phyloP scores from a whole-genome alignment of 495 filamentous ascomycete species.

The Daldinia concentrica region DNA sequence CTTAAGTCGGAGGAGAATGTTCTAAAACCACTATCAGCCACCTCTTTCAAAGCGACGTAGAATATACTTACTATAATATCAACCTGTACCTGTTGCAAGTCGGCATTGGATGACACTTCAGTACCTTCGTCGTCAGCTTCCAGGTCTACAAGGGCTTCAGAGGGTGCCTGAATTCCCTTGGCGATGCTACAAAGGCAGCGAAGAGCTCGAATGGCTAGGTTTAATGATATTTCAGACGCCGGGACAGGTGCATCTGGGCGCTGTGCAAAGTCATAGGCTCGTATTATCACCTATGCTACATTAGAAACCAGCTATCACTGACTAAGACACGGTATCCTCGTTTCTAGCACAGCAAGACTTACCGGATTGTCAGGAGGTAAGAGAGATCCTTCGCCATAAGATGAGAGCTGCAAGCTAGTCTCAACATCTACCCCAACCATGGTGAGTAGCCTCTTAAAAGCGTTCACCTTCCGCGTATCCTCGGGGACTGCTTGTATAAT shows the following conservation, averaged over 20 bases:
- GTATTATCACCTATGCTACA: constrained; percentile 45
- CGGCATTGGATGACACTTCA: constrained; percentile 16
- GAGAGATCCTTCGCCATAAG: constrained; percentile 38
- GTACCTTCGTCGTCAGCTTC: constrained; percentile 52
- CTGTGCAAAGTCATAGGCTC: constrained; percentile 52
- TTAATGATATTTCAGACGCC: constrained; percentile 55
- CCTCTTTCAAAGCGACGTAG: background rate
- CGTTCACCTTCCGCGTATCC: constrained; percentile 68
- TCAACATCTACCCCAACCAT: constrained; percentile 72
- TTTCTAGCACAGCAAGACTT: constrained; percentile 2
- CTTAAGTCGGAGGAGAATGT: constrained; percentile 60
- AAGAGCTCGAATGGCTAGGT: constrained; percentile 70
- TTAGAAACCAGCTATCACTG: constrained; percentile 8
- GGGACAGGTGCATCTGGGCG: constrained; percentile 40
- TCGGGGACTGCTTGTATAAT: constrained; percentile 81
- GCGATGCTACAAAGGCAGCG: constrained; percentile 80
- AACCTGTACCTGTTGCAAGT: constrained; percentile 44
- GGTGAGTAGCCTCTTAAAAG: constrained; percentile 69
- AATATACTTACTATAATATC: constrained; percentile 47
- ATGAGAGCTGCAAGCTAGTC: constrained; percentile 49
- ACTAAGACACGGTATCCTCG: background rate
- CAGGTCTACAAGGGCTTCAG: constrained; percentile 74
- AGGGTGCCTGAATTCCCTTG: constrained; percentile 77
- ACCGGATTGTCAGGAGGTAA: constrained; percentile 51
- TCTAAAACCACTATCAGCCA: constrained; percentile 19